A percentile compares a stretch with the other conserved stretches of the same genome.
Evolutionary conservation across 768 basidiomycete species (phyloP).

Genomic region (Glaciozyma antarctica): DNA sequence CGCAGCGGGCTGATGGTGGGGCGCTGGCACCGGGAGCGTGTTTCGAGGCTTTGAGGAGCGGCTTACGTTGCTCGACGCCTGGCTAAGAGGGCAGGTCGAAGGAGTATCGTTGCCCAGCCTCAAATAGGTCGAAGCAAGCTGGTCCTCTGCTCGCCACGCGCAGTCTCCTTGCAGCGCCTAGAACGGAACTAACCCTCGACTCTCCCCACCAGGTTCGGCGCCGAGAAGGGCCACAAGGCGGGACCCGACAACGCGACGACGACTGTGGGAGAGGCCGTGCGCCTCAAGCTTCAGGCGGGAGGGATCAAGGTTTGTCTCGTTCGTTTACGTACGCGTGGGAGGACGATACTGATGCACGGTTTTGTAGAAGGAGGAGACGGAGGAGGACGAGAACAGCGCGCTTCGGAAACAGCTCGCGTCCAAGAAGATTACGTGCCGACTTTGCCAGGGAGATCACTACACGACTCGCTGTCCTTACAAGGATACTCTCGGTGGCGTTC

Average conservation of each 20-base stretch:
- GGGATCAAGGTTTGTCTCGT: conserved; percentile 50
- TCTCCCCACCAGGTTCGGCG: conserved; percentile 58
- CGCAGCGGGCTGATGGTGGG: too few relatives aligned
- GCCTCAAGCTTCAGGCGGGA: conserved; percentile 51
- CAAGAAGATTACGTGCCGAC: conserved; percentile 80
- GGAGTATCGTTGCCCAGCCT: too few relatives aligned
- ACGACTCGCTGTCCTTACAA: conserved; percentile 98
- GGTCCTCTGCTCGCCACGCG: too few relatives aligned
- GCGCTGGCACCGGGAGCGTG: too few relatives aligned
- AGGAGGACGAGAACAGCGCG: conserved; percentile 32
- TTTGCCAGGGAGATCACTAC: conserved; percentile 95
- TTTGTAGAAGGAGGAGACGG: conserved; percentile 28
- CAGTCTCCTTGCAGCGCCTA: too few relatives aligned
- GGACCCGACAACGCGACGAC: conserved; percentile 84
- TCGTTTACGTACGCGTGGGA: not conserved
- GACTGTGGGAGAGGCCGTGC: conserved; percentile 69
- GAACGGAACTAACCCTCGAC: not conserved
- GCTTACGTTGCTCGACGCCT: too few relatives aligned
- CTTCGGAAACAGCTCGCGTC: conserved; percentile 49
- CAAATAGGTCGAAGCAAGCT: too few relatives aligned
- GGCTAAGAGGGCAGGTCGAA: too few relatives aligned
- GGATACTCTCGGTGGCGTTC: conserved; percentile 70
- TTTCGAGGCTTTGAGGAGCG: too few relatives aligned
- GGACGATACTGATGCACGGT: not conserved
- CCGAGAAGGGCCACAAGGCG: conserved; percentile 71